Evolutionary conservation across 495 filamentous ascomycete species (phyloP).

Genomic region (Xylaria cubensis): DNA sequence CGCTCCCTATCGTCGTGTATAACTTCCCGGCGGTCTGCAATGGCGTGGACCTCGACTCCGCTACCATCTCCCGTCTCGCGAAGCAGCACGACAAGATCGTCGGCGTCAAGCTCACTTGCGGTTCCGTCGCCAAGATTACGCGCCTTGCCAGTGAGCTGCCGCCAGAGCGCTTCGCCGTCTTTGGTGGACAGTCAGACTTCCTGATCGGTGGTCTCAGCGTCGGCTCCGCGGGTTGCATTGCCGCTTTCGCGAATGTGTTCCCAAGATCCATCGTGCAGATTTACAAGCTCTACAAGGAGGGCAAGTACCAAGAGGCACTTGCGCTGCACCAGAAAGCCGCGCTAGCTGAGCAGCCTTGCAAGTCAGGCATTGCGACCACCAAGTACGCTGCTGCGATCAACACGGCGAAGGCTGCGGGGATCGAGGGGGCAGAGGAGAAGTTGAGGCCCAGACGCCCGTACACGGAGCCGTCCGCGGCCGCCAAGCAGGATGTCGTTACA

Average conservation of each 20-base stretch:
- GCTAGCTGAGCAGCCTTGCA: slow-evolving; percentile 61
- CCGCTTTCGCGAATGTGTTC: slow-evolving; percentile 71
- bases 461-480: slow-evolving; percentile 54
- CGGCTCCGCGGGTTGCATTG: slow-evolving; percentile 68
- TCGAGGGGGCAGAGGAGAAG: slow-evolving; percentile 61
- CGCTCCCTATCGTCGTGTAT: slow-evolving; percentile 69
- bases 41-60: slow-evolving; percentile 71
- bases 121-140: slow-evolving; percentile 67
- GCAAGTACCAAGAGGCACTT: slow-evolving; percentile 60
- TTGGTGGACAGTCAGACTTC: slow-evolving; percentile 75
- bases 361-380: slow-evolving; percentile 66
- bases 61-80: slow-evolving; percentile 62
- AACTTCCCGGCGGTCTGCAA: slow-evolving; percentile 79
- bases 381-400: slow-evolving; percentile 68
- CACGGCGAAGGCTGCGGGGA: slow-evolving; percentile 61
- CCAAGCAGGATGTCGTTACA: slow-evolving; percentile 54
- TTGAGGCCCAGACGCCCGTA: slow-evolving; percentile 66
- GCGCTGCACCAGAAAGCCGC: slow-evolving; percentile 59
- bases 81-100: slow-evolving; percentile 53
- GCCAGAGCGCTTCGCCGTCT: slow-evolving; percentile 64
- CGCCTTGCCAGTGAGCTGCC: slow-evolving; percentile 59
- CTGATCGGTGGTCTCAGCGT: slow-evolving; percentile 66
- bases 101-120: slow-evolving; percentile 75
- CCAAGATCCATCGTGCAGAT: slow-evolving; percentile 61
- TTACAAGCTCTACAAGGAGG: slow-evolving; percentile 59